These are phyloP conservation scores for Fraxinus albicans DNA, from an alignment of 305 asterid species.

Conservation along the genomic window DNA sequence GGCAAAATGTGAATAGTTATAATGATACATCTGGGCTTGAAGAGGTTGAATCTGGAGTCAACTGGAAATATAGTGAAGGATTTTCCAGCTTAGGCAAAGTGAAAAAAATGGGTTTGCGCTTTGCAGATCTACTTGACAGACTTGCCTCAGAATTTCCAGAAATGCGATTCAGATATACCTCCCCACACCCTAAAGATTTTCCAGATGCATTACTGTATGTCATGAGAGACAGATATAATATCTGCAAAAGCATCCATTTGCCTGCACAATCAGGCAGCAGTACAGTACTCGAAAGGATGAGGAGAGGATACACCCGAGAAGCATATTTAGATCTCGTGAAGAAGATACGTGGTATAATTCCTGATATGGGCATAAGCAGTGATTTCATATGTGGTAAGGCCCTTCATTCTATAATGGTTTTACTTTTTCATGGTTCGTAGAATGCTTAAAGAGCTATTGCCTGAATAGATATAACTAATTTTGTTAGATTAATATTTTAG, in stretches of 20 bases:
- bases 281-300: conserved; percentile 78
- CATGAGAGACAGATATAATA: conserved; percentile 82
- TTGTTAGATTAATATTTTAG: neutral
- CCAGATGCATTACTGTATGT: conserved; percentile 84
- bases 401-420: neutral
- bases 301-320: conserved; percentile 89
- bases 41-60: conserved; percentile 63
- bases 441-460: neutral
- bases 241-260: conserved; percentile 91
- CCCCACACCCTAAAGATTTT: conserved; percentile 98
- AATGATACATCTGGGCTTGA: conserved; percentile 72
- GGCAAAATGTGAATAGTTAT: conserved; percentile 95
- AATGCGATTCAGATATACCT: conserved; percentile 94
- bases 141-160: conserved; percentile 86
- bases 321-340: conserved; percentile 83
- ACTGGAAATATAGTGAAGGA: conserved; percentile 91
- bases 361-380: conserved; percentile 91
- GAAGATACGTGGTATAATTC: conserved; percentile 67
- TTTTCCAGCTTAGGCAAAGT: conserved; percentile 77
- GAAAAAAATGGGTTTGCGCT: conserved; percentile 79
- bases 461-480: neutral
- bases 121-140: conserved; percentile 85
- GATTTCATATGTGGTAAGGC: conserved; percentile 92
- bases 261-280: conserved; percentile 99
- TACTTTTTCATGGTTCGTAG: conserved; percentile 2